Percentiles rank a stretch among this genome's conserved stretches.
These are phyloP conservation scores for Aeminium ludgeri DNA, from an alignment of 495 filamentous ascomycete species.

Conservation along the genomic window DNA sequence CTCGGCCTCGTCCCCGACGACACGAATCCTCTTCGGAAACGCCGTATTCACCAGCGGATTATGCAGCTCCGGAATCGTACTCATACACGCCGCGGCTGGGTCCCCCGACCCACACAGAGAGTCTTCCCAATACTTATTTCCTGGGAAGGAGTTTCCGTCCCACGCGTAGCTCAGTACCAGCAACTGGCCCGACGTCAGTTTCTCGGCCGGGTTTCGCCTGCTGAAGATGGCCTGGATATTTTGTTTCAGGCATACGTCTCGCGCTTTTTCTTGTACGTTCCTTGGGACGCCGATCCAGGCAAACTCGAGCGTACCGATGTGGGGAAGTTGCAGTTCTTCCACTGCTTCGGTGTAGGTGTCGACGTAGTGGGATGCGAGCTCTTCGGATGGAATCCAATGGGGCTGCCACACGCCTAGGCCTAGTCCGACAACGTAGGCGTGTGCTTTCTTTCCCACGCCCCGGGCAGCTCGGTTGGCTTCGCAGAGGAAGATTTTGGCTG, in stretches of 20 bases:
- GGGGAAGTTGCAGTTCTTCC: neutral
- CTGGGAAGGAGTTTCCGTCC: conserved; percentile 27
- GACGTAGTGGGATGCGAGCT: conserved; percentile 16
- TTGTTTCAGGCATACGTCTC: neutral
- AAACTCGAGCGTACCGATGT: conserved; percentile 9
- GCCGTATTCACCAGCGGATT: conserved; percentile 18
- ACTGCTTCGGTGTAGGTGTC: conserved; percentile 15
- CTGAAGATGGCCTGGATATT: conserved; percentile 20
- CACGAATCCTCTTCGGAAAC: conserved; percentile 5
- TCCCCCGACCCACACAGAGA: conserved; percentile 20
- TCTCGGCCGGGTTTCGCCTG: conserved; percentile 21
- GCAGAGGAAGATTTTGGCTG: conserved; percentile 18
- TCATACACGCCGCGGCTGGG: conserved; percentile 27
- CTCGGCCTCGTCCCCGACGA: neutral
- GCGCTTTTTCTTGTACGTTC: neutral
- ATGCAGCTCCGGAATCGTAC: conserved; percentile 25
- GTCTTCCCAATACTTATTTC: conserved; percentile 27
- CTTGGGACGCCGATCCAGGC: conserved; percentile 7
- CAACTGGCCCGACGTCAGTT: conserved; percentile 15
- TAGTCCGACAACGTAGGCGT: conserved; percentile 25
- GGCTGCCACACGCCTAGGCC: conserved; percentile 25
- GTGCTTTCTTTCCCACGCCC: conserved; percentile 16
- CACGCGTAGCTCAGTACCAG: conserved; percentile 28
- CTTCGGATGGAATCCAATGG: neutral
- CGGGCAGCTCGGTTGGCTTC: conserved; percentile 21